Conservation (phyloP, 2,329 filamentous ascomycete genomes). For the Pseudonectria foliicola region DNA sequence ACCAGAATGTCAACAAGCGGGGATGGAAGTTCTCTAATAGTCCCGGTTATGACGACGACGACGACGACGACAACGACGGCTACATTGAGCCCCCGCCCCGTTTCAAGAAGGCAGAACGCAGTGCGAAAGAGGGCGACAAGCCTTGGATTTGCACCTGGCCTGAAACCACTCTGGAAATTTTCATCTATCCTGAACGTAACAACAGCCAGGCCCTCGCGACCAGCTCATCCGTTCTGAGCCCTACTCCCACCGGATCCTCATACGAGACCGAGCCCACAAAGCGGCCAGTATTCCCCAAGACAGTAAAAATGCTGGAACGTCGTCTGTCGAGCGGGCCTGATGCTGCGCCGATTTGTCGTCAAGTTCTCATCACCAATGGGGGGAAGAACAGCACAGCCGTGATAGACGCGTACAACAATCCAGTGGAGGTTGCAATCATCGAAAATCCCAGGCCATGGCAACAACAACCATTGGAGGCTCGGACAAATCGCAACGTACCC, state of each 20-base stretch:
- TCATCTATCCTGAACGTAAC: constrained; percentile 50
- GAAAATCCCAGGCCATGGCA: constrained; percentile 24
- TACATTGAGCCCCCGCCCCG: constrained; percentile 17
- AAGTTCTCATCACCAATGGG: constrained; percentile 37
- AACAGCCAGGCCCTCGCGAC: constrained; percentile 28
- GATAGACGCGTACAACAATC: constrained; percentile 30
- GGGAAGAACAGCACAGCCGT: constrained; percentile 31
- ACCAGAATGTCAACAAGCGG: constrained; percentile 20
- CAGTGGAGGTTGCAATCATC: constrained; percentile 36
- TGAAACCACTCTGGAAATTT: constrained; percentile 46
- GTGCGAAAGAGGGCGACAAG: constrained; percentile 39
- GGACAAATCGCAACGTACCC: constrained; percentile 2
- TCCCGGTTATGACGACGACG: constrained; percentile 10
- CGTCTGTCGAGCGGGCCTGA: constrained; percentile 31
- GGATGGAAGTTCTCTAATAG: constrained; percentile 11
- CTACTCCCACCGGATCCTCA: constrained; percentile 3
- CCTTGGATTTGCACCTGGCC: constrained; percentile 56
- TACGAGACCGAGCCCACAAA: constrained; percentile 3
- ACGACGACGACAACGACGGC: constrained; percentile 7
- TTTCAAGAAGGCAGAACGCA: constrained; percentile 15
- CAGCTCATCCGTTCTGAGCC: constrained; percentile 5
- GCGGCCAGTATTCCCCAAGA: constrained; percentile 39
- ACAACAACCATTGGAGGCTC: constrained; percentile 1
- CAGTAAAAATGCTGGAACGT: constrained; percentile 49
- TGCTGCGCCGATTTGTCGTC: constrained; percentile 37